A percentile compares a stretch with the other conserved stretches of the same genome.
Evolutionary conservation across 177 flowering plant species (phyloP).

Genomic region (Vitis hybrid): DNA sequence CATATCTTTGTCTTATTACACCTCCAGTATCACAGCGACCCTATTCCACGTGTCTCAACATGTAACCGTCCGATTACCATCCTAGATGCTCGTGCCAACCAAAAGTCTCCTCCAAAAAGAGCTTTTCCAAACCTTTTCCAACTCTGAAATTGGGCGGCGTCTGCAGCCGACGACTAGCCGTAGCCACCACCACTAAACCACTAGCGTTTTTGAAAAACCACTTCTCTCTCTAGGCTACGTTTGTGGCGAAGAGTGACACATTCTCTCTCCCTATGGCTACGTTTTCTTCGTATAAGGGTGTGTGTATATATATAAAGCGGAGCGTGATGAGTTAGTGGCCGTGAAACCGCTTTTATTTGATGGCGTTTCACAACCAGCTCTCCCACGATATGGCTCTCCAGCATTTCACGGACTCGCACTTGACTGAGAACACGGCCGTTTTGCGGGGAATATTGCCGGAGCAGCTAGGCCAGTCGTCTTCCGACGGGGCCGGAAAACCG

Average conservation of each 20-base stretch:
- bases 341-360: constrained; percentile 8
- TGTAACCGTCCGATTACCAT: not conserved
- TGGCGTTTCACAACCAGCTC: constrained; percentile 49
- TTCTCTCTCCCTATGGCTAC: not conserved
- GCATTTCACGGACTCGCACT: constrained; percentile 37
- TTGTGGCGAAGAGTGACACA: not conserved
- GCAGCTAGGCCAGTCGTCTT: constrained; percentile 21
- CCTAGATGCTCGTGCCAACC: not conserved
- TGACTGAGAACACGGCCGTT: constrained; percentile 21
- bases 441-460: constrained; percentile 25
- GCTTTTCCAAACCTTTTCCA: constrained; percentile 7
- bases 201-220: constrained; percentile 1
- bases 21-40: no score
- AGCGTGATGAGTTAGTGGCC: not conserved
- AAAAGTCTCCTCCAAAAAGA: constrained; percentile 8
- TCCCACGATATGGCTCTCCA: constrained; percentile 47
- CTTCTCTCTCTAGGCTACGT: not conserved
- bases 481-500: constrained; percentile 14
- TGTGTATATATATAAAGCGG: no score
- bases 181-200: not conserved
- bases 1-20: no score
- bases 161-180: constrained; percentile 9
- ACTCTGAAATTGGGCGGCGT: constrained; percentile 26
- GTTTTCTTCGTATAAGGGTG: no score
- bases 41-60: not conserved